phyloP scores from a whole-genome alignment of 345 rosid species.

The Eucalyptus erythrocorys region DNA sequence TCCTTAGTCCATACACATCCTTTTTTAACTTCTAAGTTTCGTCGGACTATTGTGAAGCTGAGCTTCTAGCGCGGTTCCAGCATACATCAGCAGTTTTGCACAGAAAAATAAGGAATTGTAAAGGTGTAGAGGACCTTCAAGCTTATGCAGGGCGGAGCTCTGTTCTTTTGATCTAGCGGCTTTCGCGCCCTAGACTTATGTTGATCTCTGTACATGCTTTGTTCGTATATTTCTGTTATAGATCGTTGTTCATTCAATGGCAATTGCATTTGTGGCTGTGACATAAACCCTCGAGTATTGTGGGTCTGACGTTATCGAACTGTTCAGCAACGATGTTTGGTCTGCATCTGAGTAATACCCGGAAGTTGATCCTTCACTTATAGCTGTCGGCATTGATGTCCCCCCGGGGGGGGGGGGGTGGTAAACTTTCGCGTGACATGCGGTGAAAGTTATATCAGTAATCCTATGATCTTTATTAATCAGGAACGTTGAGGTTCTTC shows the following conservation, averaged over 20 bases:
- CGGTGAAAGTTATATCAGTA: background rate
- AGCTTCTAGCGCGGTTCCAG: constrained; percentile 4
- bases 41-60: background rate
- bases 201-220: background rate
- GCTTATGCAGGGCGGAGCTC: background rate
- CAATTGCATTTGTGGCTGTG: background rate
- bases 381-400: background rate
- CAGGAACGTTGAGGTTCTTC: background rate
- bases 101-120: constrained; percentile 16
- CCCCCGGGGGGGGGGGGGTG: no score
- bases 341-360: background rate
- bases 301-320: background rate
- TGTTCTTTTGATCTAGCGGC: background rate
- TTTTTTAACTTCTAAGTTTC: background rate
- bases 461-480: background rate
- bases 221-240: background rate
- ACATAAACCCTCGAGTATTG: background rate
- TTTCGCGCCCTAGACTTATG: background rate
- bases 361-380: background rate
- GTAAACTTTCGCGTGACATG: background rate
- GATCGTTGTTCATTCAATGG: background rate
- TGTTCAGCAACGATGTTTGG: background rate
- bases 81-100: constrained; percentile 1
- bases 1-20: background rate
- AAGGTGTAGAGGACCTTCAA: background rate